Evolutionary conservation across 2,329 filamentous ascomycete genomes (phyloP).

Genomic region (Fonsecaea erecta): DNA sequence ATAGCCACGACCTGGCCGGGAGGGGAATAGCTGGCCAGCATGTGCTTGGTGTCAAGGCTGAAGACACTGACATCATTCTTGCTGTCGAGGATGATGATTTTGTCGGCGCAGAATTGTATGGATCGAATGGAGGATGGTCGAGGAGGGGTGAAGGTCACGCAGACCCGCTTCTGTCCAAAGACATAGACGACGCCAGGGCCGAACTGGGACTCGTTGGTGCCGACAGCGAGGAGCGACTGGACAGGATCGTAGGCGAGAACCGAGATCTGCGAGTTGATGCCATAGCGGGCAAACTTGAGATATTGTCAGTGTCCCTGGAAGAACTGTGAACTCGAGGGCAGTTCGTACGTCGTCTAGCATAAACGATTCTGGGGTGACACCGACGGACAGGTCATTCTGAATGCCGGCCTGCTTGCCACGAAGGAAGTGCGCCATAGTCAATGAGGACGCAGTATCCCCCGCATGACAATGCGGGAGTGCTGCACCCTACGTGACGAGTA

Average conservation of each 20-base stretch:
- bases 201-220: constrained; percentile 84
- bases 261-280: constrained; percentile 76
- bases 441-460: not conserved
- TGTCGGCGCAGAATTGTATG: constrained; percentile 84
- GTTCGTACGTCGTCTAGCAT: constrained; percentile 76
- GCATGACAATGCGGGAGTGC: constrained; percentile 18
- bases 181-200: constrained; percentile 87
- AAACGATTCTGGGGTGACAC: constrained; percentile 77
- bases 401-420: constrained; percentile 93
- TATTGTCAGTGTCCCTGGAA: constrained; percentile 20
- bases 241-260: constrained; percentile 89
- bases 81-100: constrained; percentile 80
- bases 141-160: constrained; percentile 72
- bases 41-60: constrained; percentile 72
- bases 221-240: constrained; percentile 89
- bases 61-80: constrained; percentile 86
- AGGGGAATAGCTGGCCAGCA: constrained; percentile 72
- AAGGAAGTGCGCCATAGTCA: constrained; percentile 79
- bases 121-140: constrained; percentile 74
- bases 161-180: constrained; percentile 80
- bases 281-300: constrained; percentile 70
- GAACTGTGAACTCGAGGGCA: constrained; percentile 34
- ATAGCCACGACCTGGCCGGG: constrained; percentile 76
- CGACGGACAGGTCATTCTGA: constrained; percentile 84
- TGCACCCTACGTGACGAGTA: not conserved